These are phyloP conservation scores for Pyropia yezoensis DNA, from an alignment of 23 red algal species.

Conservation along the genomic window DNA sequence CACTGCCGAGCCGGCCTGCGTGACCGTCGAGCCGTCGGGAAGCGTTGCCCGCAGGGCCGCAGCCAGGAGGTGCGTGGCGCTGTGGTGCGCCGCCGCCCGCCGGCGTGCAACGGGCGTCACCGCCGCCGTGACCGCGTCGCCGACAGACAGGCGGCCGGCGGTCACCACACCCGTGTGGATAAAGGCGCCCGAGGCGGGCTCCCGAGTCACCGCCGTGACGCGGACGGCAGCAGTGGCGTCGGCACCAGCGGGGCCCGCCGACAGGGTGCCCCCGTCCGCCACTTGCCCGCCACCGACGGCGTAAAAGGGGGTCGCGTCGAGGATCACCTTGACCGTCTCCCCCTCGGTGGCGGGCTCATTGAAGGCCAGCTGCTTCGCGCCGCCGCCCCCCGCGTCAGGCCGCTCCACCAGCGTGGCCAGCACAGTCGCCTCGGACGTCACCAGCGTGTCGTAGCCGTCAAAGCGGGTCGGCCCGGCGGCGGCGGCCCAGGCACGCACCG, in stretches of 20 bases:
- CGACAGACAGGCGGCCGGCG: constrained; percentile 18
- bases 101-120: constrained; percentile 49
- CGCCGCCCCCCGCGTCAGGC: constrained; percentile 3
- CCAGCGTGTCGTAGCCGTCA: constrained; percentile 36
- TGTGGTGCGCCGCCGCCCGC: constrained; percentile 78
- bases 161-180: constrained; percentile 59
- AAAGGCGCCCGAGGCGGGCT: constrained; percentile 31
- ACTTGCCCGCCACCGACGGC: constrained; percentile 92
- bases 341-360: constrained; percentile 21
- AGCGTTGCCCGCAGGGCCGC: constrained; percentile 67
- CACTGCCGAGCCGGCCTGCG: constrained; percentile 84
- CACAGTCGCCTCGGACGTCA: constrained; percentile 1
- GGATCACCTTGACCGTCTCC: constrained; percentile 33
- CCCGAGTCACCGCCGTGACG: constrained; percentile 51
- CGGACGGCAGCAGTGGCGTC: constrained; percentile 5
- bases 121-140: constrained; percentile 47
- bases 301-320: constrained; percentile 78
- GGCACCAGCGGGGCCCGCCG: constrained; percentile 4
- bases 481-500: not conserved
- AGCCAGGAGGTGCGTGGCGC: constrained; percentile 86
- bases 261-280: constrained; percentile 58
- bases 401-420: constrained; percentile 12
- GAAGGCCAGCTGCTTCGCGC: not conserved
- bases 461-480: constrained; percentile 39
- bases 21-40: constrained; percentile 29